phyloP scores from a whole-genome alignment of 1,284 basidiomycete genomes.

The Laetiporus sulphureus region DNA sequence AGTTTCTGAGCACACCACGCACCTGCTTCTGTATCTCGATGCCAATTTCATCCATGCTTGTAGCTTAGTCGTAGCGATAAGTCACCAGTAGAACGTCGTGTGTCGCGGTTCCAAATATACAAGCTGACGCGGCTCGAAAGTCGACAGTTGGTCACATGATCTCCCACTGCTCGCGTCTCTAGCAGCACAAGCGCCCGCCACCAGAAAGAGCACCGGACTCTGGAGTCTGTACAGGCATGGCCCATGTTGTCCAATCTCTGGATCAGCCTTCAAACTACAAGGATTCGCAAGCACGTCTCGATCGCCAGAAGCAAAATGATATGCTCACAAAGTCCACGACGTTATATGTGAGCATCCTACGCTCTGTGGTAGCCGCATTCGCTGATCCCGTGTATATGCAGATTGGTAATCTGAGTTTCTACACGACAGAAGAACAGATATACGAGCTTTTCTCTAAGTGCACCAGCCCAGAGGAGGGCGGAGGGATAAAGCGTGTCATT shows the following conservation, averaged over 20 bases:
- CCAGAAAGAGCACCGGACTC: not conserved
- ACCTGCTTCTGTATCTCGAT: conserved; percentile 86
- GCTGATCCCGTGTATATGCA: conserved; percentile 28
- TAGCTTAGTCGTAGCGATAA: too few species aligned
- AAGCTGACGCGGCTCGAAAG: conserved; percentile 48
- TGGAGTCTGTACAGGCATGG: conserved; percentile 62
- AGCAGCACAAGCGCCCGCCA: too few species aligned
- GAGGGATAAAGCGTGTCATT: conserved; percentile 97
- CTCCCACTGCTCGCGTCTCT: not conserved
- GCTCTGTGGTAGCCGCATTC: conserved; percentile 2
- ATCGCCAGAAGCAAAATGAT: conserved; percentile 65
- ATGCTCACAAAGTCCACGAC: conserved; percentile 68
- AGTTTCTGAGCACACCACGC: conserved; percentile 18
- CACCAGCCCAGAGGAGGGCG: conserved; percentile 83
- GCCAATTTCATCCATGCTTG: conserved; percentile 69
- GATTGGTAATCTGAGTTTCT: conserved; percentile 96
- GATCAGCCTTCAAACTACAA: conserved; percentile 96
- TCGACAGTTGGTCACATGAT: conserved; percentile 12
- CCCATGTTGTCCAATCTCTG: conserved; percentile 78
- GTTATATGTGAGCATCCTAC: conserved; percentile 54
- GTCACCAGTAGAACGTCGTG: conserved; percentile 8
- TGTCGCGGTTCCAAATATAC: conserved; percentile 10
- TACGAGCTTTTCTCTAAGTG: conserved; percentile 97
- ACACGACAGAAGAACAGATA: conserved; percentile 99
- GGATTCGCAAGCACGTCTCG: conserved; percentile 79